These are phyloP conservation scores for Cyclocybe aegerita DNA, from an alignment of 768 basidiomycete species.

Conservation along the genomic window DNA sequence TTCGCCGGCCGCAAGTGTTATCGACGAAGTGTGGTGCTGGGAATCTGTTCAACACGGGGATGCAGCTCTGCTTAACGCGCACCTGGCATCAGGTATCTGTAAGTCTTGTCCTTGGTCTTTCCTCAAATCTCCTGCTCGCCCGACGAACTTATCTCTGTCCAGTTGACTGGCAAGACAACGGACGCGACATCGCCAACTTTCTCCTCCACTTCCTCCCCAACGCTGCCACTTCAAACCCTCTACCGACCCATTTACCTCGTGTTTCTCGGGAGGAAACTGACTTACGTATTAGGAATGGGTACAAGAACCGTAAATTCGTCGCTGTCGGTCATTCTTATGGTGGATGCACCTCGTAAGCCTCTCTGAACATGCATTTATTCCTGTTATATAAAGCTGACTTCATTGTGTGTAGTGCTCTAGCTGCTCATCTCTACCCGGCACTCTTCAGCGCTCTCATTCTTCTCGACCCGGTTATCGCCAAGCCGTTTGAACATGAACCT, in stretches of 20 bases:
- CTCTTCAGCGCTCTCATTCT: conserved; percentile 74
- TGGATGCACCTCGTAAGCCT: conserved; percentile 69
- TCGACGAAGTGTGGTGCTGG: conserved; percentile 79
- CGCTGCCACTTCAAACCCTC: conserved; percentile 20
- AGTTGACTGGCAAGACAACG: conserved; percentile 81
- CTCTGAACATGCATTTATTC: not conserved
- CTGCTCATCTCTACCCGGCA: conserved; percentile 58
- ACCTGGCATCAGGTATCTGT: conserved; percentile 59
- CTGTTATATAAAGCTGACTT: not conserved
- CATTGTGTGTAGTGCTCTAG: conserved; percentile 48
- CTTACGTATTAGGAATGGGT: conserved; percentile 47
- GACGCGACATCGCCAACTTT: conserved; percentile 79
- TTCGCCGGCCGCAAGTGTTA: conserved; percentile 29
- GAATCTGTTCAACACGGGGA: conserved; percentile 88
- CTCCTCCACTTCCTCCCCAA: conserved; percentile 66
- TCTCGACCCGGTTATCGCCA: conserved; percentile 74
- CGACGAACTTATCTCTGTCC: not conserved
- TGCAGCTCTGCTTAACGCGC: conserved; percentile 68
- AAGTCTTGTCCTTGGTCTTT: conserved; percentile 21
- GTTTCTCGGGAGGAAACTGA: conserved; percentile 41
- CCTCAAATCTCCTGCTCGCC: not conserved
- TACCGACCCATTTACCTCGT: conserved; percentile 58
- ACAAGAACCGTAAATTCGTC: conserved; percentile 52
- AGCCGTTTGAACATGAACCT: conserved; percentile 8
- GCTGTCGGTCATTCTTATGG: conserved; percentile 85